Base-by-base conservation (phyloP, 306 rosid species). In the Pachyrhizus erosus region DNA sequence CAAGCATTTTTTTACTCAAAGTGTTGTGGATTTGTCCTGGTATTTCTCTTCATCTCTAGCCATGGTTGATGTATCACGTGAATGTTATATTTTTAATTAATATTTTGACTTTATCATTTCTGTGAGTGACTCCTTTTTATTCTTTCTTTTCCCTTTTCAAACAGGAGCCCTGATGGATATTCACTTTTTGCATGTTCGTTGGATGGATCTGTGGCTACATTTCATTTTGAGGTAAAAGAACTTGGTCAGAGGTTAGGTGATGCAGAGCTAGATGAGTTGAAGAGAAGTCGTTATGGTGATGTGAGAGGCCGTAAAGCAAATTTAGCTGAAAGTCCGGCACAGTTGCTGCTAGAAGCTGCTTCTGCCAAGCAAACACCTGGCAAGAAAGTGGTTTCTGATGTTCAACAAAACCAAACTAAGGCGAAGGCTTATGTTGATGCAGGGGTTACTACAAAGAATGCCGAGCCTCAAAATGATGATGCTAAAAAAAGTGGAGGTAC, bases 11-110 rank as follows among this genome's bases (percentile, higher is more conserved):
- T 96, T 93, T 74, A 80, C 92, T 46, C 99, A 96, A 80, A 93
- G 99, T 86, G 99, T 96, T 80, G 99, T 96, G 64, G 99, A 96
- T 92, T 87, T 93, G 79, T 96, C 99, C 82, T 96, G 99, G 99
- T 96, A 92, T 75, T 43, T 87, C 5, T 64, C 70, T 84, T 84
- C 21, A 40, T 57, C 57, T 54, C 27, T 40, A 14, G 60, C 27
- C 57, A 74, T 49, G 34, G 26, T 82, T 66, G 52, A 80, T 39
- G 20, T 58, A 80, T 23, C 24, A n/a, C 68, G 48, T 37, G 29
- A 18, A 29, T 71, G 71, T 78, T 40, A 27, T 57, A 0, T 14
- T 70, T 31, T 42, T 65, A 31, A 66, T 78, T 40, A 20, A 5
- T 20, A 60, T 58, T 85, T 60, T 46, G 75, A 21, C 55, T 46